Conservation (phyloP, 306 rosid species). For the Psophocarpus tetragonolobus region DNA sequence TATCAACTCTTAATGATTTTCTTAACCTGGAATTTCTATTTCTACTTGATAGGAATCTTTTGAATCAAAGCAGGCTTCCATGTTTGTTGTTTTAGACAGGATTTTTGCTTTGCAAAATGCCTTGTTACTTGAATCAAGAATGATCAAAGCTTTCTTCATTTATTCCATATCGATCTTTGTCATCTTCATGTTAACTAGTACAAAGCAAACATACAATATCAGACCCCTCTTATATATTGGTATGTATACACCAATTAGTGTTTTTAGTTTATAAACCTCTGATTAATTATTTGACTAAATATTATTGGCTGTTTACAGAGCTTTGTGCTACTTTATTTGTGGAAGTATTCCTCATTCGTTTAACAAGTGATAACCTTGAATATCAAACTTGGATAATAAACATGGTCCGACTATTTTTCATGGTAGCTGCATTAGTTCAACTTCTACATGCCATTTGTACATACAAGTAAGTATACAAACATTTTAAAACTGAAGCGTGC, state of each 20-base stretch:
- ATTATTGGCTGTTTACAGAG: constrained; percentile 41
- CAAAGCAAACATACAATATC: constrained; percentile 73
- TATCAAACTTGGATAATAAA: constrained; percentile 57
- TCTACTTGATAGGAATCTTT: constrained; percentile 63
- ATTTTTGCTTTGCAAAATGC: constrained; percentile 75
- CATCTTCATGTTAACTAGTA: constrained; percentile 85
- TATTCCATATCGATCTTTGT: constrained; percentile 56
- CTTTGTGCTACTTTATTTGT: constrained; percentile 54
- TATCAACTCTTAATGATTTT: background rate
- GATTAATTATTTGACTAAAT: background rate
- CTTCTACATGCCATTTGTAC: constrained; percentile 70
- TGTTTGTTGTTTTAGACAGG: constrained; percentile 71
- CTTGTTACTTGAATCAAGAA: constrained; percentile 74
- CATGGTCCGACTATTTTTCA: constrained; percentile 45
- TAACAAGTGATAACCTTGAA: constrained; percentile 41
- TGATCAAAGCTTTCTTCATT: constrained; percentile 68
- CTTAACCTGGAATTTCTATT: background rate
- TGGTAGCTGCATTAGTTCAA: constrained; percentile 47
- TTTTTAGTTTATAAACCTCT: background rate
- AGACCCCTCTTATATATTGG: constrained; percentile 79
- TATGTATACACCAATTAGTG: constrained; percentile 8
- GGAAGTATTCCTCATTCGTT: constrained; percentile 56
- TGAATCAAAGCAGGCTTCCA: constrained; percentile 83
- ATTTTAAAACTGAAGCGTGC: no score
- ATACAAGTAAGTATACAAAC: constrained; percentile 51